Evolutionary conservation across 2,329 filamentous ascomycete genomes (phyloP).

Genomic region (Mycogone perniciosa): DNA sequence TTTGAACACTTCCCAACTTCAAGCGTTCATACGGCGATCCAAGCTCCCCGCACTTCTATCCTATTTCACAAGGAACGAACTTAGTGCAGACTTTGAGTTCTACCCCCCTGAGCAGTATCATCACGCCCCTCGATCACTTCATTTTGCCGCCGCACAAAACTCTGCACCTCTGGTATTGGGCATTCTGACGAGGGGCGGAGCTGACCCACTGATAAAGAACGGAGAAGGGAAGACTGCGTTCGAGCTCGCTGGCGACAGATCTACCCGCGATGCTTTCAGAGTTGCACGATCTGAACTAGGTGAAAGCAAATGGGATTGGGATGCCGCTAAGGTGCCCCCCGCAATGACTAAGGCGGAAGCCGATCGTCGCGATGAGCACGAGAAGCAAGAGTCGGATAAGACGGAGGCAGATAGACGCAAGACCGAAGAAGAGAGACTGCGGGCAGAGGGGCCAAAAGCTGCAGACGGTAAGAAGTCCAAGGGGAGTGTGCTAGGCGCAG

Average conservation of each 20-base stretch:
- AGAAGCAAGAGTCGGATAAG: constrained; percentile 61
- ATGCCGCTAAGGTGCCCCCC: constrained; percentile 63
- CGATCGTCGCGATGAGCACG: constrained; percentile 60
- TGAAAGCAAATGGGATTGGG: constrained; percentile 73
- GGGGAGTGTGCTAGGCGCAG: constrained; percentile 46
- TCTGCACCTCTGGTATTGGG: constrained; percentile 70
- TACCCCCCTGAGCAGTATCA: constrained; percentile 64
- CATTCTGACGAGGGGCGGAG: constrained; percentile 65
- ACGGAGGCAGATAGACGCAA: constrained; percentile 66
- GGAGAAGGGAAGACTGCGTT: constrained; percentile 78
- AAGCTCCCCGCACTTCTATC: constrained; percentile 82
- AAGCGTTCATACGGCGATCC: constrained; percentile 79
- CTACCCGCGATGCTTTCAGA: constrained; percentile 86
- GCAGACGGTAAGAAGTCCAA: constrained; percentile 43
- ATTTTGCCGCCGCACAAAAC: constrained; percentile 78
- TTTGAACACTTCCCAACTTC: constrained; percentile 83
- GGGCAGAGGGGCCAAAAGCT: constrained; percentile 57
- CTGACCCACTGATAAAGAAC: constrained; percentile 66
- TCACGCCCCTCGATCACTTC: constrained; percentile 76
- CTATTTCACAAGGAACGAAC: constrained; percentile 71
- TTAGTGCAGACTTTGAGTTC: constrained; percentile 69
- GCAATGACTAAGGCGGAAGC: constrained; percentile 66
- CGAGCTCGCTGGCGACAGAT: constrained; percentile 77
- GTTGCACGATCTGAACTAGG: constrained; percentile 78
- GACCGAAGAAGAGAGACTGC: constrained; percentile 67